A percentile compares a stretch with the other conserved stretches of the same genome.
Conservation (phyloP, 2,329 filamentous ascomycete genomes). For the Colletotrichum ledebouriae region DNA sequence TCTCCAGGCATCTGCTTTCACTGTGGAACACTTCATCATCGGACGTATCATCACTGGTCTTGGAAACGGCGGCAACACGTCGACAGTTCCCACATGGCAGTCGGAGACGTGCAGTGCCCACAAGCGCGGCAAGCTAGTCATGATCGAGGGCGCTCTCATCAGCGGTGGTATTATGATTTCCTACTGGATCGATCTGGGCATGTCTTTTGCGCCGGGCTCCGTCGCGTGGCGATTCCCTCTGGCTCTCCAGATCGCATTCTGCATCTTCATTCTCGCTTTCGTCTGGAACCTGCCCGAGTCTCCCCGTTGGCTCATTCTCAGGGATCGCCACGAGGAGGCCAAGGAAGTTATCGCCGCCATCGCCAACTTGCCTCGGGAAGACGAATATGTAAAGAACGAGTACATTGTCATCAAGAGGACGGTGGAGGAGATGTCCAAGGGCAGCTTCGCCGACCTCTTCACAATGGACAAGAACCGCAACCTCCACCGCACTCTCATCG, state of each 20-base stretch:
- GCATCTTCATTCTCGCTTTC: conserved; percentile 67
- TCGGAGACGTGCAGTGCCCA: conserved; percentile 70
- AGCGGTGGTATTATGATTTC: conserved; percentile 69
- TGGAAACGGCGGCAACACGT: conserved; percentile 55
- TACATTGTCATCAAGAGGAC: conserved; percentile 68
- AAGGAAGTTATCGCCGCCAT: conserved; percentile 58
- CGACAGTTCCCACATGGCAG: conserved; percentile 71
- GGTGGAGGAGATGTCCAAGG: conserved; percentile 72
- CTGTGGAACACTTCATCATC: conserved; percentile 67
- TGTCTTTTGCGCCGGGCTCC: conserved; percentile 64
- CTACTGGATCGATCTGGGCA: conserved; percentile 73
- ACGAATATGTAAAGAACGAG: conserved; percentile 69
- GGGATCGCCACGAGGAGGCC: conserved; percentile 59
- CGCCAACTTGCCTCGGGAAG: conserved; percentile 56
- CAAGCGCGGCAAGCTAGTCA: conserved; percentile 71
- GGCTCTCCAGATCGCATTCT: conserved; percentile 70
- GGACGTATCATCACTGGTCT: conserved; percentile 62
- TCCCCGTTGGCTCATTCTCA: conserved; percentile 59
- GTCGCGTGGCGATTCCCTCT: conserved; percentile 73
- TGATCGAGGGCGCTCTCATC: conserved; percentile 71
- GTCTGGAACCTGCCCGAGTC: conserved; percentile 69
- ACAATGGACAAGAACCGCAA: conserved; percentile 69
- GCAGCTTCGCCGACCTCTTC: conserved; percentile 69
- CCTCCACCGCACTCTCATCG: conserved; percentile 67
- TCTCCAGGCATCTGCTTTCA: conserved; percentile 59